Conservation (phyloP, 768 basidiomycete genomes). For the Auriscalpium vulgare region DNA sequence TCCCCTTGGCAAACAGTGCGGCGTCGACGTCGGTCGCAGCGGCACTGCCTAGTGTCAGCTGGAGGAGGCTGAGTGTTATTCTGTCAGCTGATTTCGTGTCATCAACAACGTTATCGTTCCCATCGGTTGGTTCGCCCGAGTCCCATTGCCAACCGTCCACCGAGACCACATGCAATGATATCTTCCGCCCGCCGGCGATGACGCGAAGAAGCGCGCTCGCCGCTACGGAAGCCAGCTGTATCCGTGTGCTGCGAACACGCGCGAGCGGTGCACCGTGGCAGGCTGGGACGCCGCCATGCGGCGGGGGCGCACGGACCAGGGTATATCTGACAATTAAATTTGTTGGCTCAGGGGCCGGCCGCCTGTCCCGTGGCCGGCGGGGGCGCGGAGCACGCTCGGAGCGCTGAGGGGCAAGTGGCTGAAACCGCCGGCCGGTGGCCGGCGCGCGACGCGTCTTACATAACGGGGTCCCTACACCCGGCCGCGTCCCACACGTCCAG, state of each 20-base stretch:
- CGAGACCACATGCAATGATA: too few relatives aligned
- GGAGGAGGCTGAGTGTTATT: background rate
- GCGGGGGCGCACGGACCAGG: too few relatives aligned
- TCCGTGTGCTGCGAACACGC: too few relatives aligned
- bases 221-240: too few relatives aligned
- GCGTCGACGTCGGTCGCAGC: too few relatives aligned
- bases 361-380: background rate
- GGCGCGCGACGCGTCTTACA: conserved; percentile 18
- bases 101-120: conserved; percentile 10
- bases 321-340: background rate
- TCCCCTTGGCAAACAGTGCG: too few relatives aligned
- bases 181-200: conserved; percentile 2
- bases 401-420: conserved; percentile 1
- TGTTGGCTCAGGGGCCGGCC: background rate
- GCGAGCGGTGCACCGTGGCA: too few relatives aligned
- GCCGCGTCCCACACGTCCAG: conserved; percentile 15
- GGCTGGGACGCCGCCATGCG: too few relatives aligned
- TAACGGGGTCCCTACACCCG: conserved; percentile 10
- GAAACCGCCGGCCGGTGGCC: conserved; percentile 11
- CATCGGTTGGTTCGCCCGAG: conserved; percentile 1
- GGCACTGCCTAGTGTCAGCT: background rate
- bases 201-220: conserved; percentile 3
- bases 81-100: background rate
- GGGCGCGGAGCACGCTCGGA: background rate
- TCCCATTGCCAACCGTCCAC: background rate